Evolutionary conservation across 768 basidiomycete genomes (phyloP), one percentile per base, ranked within the genome.

Genomic region (Rubroboletus satanas): DNA sequence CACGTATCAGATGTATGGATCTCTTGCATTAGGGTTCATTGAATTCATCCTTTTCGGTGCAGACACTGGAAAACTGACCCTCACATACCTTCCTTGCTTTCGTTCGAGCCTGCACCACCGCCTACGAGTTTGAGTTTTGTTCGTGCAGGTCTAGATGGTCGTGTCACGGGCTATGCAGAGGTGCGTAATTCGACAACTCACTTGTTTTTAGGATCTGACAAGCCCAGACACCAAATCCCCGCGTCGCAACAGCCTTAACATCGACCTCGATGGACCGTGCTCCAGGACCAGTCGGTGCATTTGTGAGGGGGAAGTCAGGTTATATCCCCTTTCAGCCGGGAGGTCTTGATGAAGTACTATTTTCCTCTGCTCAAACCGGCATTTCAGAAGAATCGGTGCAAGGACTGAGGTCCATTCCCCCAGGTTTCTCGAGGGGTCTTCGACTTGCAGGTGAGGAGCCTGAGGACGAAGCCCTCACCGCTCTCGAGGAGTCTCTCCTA

Each of bases 291-390:
- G 79, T 78, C 54, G 79, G 82, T 51, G 86, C 82, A 52, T 98
- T 98, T 71, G 94, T 98, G 18, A 79, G 95, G 54, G 97, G 97
- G 43, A 97, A 96, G 71, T 89, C 93, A 21, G 88, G 89, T 42
- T 84, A 95, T 72, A 83, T 95, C 9, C 97, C 97, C 1, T 98
- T 98, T 71, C 82, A 85, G 74, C 97, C 97, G 7, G 97, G 97
- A 44, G 97, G 97, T 3, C 75, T 98, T 10, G 93, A 92, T 41
- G 85, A 87, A 60, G 74, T 77, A 3, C 63, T 79, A 5, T 66
- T 73, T 44, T 69, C 67, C 4, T 56, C 63, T 42, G 55, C 61
- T 23, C 65, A 70, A 39, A 64, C 59, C 26, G 65, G 70, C 32
- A 62, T 70, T 23, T 63, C 68, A 11, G 80, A 78, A 51, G 79